These are phyloP conservation scores for Plectosphaerella plurivora DNA, from an alignment of 2,329 filamentous ascomycete species.

Conservation along the genomic window DNA sequence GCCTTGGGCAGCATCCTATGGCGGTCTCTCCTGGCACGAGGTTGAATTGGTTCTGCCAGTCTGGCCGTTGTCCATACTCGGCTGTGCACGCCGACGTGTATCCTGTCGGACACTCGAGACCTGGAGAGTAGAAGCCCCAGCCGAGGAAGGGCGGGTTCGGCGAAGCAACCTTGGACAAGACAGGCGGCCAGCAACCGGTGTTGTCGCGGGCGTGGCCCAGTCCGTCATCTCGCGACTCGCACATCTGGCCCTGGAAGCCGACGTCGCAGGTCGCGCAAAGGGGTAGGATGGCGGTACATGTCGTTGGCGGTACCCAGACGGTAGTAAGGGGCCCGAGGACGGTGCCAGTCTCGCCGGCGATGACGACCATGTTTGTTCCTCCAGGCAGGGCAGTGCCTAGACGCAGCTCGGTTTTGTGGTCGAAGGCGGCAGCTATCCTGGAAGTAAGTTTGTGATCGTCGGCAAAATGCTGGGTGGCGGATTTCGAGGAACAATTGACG, in stretches of 20 bases:
- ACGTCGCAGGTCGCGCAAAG: slow-evolving; percentile 15
- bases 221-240: slow-evolving; percentile 8
- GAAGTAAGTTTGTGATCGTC: no score
- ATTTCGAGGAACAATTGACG: no score
- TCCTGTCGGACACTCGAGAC: slow-evolving; percentile 23
- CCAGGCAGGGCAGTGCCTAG: no score
- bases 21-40: slow-evolving; percentile 22
- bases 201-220: slow-evolving; percentile 16
- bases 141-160: slow-evolving; percentile 17
- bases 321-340: slow-evolving; percentile 20
- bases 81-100: slow-evolving; percentile 25
- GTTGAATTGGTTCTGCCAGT: slow-evolving; percentile 20
- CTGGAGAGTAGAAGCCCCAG: slow-evolving; percentile 31
- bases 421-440: no score
- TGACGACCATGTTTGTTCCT: no score
- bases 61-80: slow-evolving; percentile 14
- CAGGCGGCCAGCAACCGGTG: slow-evolving; percentile 23
- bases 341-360: not conserved
- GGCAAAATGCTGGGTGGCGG: no score
- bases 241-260: slow-evolving; percentile 18
- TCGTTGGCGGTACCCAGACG: slow-evolving; percentile 13
- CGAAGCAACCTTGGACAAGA: slow-evolving; percentile 3
- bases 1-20: slow-evolving; percentile 26
- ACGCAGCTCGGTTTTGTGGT: no score
- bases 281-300: slow-evolving; percentile 14